Evolutionary conservation across 164 flowering plant species (phyloP).

Genomic region (Annona squamosa): DNA sequence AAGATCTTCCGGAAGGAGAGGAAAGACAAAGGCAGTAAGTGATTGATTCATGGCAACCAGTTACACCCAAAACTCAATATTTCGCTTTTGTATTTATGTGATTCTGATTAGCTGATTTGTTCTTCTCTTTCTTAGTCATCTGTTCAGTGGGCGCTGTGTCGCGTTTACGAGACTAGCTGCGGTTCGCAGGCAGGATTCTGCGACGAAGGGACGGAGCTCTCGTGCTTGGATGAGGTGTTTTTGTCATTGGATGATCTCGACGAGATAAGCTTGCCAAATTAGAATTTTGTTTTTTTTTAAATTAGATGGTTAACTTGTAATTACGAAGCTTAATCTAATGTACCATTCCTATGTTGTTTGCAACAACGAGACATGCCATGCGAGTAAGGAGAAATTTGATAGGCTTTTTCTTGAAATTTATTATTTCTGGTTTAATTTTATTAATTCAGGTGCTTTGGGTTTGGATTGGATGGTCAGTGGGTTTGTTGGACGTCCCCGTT

Average conservation of each 20-base stretch:
- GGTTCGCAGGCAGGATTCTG: conserved; percentile 21
- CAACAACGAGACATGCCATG: background rate
- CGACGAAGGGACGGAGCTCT: conserved; percentile 50
- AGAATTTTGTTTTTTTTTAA: background rate
- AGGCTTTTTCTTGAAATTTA: too few species aligned
- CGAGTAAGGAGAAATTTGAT: too few species aligned
- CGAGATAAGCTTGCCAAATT: conserved; percentile 63
- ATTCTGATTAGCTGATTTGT: background rate
- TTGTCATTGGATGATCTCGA: conserved; percentile 75
- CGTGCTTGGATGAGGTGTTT: conserved; percentile 81
- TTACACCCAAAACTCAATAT: background rate
- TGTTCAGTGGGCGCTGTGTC: conserved; percentile 62
- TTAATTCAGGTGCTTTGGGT: conserved; percentile 20
- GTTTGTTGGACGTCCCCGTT: conserved; percentile 32
- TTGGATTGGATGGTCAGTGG: conserved; percentile 26
- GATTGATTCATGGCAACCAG: background rate
- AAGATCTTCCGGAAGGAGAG: conserved; percentile 37
- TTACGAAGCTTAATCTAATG: conserved; percentile 3
- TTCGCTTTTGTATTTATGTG: background rate
- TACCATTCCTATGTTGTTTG: background rate
- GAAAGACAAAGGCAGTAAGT: conserved; percentile 31
- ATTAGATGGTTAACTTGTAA: background rate
- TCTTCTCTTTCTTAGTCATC: conserved; percentile 29
- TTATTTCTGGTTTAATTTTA: background rate
- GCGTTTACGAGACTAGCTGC: conserved; percentile 41